Conservation (phyloP, 331 rosid genomes). For the Quercus tomentella region DNA sequence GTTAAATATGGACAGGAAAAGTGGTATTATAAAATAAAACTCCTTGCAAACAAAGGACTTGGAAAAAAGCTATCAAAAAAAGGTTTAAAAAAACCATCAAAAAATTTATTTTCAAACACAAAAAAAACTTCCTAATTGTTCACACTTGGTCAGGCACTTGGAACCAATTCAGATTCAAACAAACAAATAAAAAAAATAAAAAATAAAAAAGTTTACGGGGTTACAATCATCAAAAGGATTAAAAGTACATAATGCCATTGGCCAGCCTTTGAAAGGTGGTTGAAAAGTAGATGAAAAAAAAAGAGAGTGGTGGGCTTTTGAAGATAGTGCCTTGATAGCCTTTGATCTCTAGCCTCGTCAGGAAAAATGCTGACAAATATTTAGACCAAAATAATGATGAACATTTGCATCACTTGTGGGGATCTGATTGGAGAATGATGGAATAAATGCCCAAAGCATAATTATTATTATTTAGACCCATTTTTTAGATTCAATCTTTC, state of each 20-base stretch:
- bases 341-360: not conserved
- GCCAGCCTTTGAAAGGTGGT: not conserved
- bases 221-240: slow-evolving; percentile 8
- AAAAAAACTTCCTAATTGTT: not conserved
- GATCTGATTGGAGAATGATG: not conserved
- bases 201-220: not conserved
- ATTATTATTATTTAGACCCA: not conserved
- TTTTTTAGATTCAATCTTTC: not conserved
- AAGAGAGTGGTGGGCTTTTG: slow-evolving; percentile 6
- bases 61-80: no score
- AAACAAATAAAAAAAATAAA: not conserved
- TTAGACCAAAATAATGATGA: not conserved
- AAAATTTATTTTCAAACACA: not conserved
- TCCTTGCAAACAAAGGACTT: no score
- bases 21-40: no score
- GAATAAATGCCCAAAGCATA: not conserved
- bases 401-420: not conserved
- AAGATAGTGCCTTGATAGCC: slow-evolving; percentile 4
- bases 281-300: not conserved
- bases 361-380: not conserved
- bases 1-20: no score
- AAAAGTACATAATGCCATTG: slow-evolving; percentile 9
- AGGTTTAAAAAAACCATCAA: no score
- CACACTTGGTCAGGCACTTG: not conserved
- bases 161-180: not conserved